A percentile compares a stretch with the other conserved stretches of the same genome.
Conservation (phyloP, 345 rosid species). For the Sonneratia alba region DNA sequence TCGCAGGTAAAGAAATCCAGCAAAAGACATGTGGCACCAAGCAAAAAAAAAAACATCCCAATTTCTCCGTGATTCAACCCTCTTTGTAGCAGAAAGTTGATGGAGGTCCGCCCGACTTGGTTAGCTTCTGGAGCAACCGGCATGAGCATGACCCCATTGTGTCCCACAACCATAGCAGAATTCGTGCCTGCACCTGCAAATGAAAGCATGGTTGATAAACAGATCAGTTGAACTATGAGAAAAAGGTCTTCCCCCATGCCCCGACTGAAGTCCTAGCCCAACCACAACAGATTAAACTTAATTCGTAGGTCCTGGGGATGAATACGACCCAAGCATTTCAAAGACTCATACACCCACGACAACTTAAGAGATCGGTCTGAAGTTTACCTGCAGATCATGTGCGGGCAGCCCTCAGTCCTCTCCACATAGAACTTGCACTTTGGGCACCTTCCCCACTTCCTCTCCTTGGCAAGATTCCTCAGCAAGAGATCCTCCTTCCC, state of each 20-base stretch:
- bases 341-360: not conserved
- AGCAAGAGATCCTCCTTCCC: constrained; percentile 31
- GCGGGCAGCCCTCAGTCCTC: constrained; percentile 33
- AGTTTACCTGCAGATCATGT: constrained; percentile 33
- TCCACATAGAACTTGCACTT: constrained; percentile 34
- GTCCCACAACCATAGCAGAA: constrained; percentile 41
- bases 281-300: not conserved
- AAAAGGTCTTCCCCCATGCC: not conserved
- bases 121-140: not conserved
- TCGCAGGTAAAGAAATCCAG: too few species aligned
- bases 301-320: not conserved
- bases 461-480: constrained; percentile 24
- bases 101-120: not conserved
- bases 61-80: too few species aligned
- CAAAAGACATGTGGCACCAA: too few species aligned
- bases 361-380: not conserved
- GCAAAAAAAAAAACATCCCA: too few species aligned
- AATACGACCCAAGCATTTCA: not conserved
- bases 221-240: not conserved
- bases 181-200: constrained; percentile 32
- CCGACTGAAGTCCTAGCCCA: too few species aligned
- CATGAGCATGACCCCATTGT: not conserved
- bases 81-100: not conserved
- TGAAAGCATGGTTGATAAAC: too few species aligned
- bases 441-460: constrained; percentile 40